These are phyloP conservation scores for Cystobasidium tubakii DNA, from an alignment of 768 basidiomycete species.

Conservation along the genomic window DNA sequence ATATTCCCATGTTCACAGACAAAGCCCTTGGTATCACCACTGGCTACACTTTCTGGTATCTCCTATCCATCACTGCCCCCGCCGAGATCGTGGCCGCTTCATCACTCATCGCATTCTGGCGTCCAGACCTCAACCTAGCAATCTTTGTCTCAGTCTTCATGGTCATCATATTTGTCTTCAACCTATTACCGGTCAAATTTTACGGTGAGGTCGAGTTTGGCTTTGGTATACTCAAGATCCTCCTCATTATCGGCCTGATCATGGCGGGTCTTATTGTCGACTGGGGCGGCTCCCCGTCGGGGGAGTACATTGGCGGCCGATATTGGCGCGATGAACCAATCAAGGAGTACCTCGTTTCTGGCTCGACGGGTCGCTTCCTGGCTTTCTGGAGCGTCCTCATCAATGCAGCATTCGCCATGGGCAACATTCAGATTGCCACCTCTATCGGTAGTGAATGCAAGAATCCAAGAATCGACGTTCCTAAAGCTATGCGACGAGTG, in stretches of 20 bases:
- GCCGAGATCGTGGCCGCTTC: slow-evolving; percentile 47
- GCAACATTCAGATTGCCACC: slow-evolving; percentile 67
- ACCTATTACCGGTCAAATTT: slow-evolving; percentile 13
- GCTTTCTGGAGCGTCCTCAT: slow-evolving; percentile 53
- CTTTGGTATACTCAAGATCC: slow-evolving; percentile 47
- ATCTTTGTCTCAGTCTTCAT: slow-evolving; percentile 56
- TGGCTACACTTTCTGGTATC: slow-evolving; percentile 54
- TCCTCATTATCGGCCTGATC: slow-evolving; percentile 50
- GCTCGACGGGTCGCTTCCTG: slow-evolving; percentile 48
- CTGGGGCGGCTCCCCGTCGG: slow-evolving; percentile 57
- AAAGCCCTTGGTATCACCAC: slow-evolving; percentile 47
- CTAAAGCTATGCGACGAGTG: slow-evolving; percentile 66
- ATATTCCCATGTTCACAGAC: slow-evolving; percentile 38
- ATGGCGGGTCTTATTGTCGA: slow-evolving; percentile 57
- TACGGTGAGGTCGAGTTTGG: slow-evolving; percentile 46
- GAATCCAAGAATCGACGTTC: slow-evolving; percentile 69
- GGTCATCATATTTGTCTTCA: slow-evolving; percentile 18
- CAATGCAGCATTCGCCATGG: slow-evolving; percentile 65
- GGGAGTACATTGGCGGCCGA: slow-evolving; percentile 55
- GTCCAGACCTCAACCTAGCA: slow-evolving; percentile 51
- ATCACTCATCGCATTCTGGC: slow-evolving; percentile 44
- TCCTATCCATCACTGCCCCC: slow-evolving; percentile 50
- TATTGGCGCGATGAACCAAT: slow-evolving; percentile 45
- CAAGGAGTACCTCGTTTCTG: slow-evolving; percentile 47
- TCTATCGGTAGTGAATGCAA: slow-evolving; percentile 70